Evolutionary conservation across 345 rosid species (phyloP).

Genomic region (Boechera divaricarpa): DNA sequence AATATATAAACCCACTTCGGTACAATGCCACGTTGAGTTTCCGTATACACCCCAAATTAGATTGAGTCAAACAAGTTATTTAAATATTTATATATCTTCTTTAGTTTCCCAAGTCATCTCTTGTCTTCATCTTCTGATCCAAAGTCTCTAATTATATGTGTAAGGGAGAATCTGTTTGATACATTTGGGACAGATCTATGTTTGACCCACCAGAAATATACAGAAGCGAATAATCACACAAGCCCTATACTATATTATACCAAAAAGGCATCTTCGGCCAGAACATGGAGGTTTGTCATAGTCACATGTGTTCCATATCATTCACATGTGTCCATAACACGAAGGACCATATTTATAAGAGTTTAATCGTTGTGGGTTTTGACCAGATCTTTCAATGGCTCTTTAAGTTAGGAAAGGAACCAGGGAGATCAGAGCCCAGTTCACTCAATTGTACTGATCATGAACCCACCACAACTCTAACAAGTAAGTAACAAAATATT

Average conservation of each 20-base stretch:
- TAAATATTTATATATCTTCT: conserved; percentile 19
- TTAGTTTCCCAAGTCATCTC: conserved; percentile 44
- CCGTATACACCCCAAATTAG: conserved; percentile 20
- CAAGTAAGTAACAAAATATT: conserved; percentile 35
- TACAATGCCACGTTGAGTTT: conserved; percentile 31
- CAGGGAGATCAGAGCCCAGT: conserved; percentile 31
- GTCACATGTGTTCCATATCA: conserved; percentile 41
- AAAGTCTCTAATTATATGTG: conserved; percentile 38
- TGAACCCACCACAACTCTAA: conserved; percentile 29
- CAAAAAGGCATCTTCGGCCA: conserved; percentile 33
- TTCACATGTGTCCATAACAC: conserved; percentile 33
- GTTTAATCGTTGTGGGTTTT: conserved; percentile 36
- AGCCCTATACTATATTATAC: conserved; percentile 32
- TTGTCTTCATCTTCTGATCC: conserved; percentile 59
- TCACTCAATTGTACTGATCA: conserved; percentile 20
- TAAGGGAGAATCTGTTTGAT: conserved; percentile 53
- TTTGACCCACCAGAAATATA: conserved; percentile 53
- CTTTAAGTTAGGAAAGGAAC: conserved; percentile 52
- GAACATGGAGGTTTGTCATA: conserved; percentile 71
- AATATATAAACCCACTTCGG: conserved; percentile 30
- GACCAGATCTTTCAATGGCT: conserved; percentile 74
- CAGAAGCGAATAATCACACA: conserved; percentile 35
- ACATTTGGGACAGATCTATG: conserved; percentile 65
- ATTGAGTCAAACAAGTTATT: conserved; percentile 36
- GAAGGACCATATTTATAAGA: conserved; percentile 12